These are phyloP conservation scores for Cryptococcus jaspeensis DNA, from an alignment of 1,284 basidiomycete species.

Conservation along the genomic window DNA sequence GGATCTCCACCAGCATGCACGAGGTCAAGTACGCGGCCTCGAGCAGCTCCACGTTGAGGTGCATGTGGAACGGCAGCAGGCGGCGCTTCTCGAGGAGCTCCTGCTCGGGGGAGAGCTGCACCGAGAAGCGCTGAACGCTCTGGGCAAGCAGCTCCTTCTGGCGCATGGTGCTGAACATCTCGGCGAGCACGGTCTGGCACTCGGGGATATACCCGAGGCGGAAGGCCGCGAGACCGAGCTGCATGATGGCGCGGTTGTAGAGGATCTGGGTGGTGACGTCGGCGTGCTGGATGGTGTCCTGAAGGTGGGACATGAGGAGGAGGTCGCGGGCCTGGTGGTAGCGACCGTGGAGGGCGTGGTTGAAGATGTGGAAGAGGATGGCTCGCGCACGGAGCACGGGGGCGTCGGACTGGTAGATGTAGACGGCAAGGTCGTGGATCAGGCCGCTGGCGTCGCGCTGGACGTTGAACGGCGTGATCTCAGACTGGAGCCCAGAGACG, in stretches of 20 bases:
- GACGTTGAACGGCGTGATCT: conserved; percentile 60
- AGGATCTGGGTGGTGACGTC: conserved; percentile 97
- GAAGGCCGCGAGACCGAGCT: conserved; percentile 96
- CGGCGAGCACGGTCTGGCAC: conserved; percentile 85
- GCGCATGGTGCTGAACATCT: conserved; percentile 93
- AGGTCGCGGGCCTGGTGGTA: conserved; percentile 97
- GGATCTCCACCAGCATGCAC: conserved; percentile 98
- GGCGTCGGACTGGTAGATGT: conserved; percentile 89
- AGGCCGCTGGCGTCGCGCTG: conserved; percentile 63
- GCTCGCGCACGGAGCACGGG: conserved; percentile 91
- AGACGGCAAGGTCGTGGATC: conserved; percentile 83
- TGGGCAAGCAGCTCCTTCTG: conserved; percentile 97
- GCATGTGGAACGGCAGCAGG: conserved; percentile 99
- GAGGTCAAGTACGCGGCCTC: conserved; percentile 97
- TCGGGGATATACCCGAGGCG: conserved; percentile 92
- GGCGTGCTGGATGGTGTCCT: conserved; percentile 91
- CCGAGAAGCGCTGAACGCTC: conserved; percentile 88
- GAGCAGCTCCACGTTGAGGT: conserved; percentile 96
- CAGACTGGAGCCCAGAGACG: conserved; percentile 59
- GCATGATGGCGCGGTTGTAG: conserved; percentile 96
- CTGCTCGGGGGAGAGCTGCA: conserved; percentile 81
- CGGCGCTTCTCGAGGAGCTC: conserved; percentile 94
- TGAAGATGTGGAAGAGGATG: conserved; percentile 96
- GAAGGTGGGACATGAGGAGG: conserved; percentile 97
- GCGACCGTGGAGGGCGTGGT: conserved; percentile 93